Conservation (phyloP, 306 rosid species). For the Coriaria nepalensis region DNA sequence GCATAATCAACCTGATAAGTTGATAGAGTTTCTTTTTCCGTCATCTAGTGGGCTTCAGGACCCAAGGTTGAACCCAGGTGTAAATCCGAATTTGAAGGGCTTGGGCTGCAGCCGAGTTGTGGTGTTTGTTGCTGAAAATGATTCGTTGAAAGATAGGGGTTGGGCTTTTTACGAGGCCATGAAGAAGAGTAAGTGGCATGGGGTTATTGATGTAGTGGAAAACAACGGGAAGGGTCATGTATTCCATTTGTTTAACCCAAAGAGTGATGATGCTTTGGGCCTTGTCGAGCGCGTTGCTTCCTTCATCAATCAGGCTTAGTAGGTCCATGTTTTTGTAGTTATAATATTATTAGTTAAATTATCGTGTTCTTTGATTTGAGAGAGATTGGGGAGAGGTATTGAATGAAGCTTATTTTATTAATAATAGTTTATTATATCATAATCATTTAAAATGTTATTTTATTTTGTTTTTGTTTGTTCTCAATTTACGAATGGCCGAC, state of each 20-base stretch:
- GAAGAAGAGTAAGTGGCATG: constrained; percentile 21
- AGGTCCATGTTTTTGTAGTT: no score
- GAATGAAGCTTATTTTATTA: no score
- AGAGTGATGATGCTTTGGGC: constrained; percentile 11
- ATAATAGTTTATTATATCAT: no score
- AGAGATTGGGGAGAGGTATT: no score
- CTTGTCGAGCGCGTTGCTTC: constrained; percentile 9
- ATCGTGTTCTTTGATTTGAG: no score
- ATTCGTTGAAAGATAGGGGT: constrained; percentile 16
- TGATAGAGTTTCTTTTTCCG: constrained; percentile 19
- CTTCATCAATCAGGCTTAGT: constrained; percentile 9
- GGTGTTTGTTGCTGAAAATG: constrained; percentile 21
- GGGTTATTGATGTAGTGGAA: constrained; percentile 18
- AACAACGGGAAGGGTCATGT: constrained; percentile 17
- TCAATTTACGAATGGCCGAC: no score
- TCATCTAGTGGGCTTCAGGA: constrained; percentile 15
- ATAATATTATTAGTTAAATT: no score
- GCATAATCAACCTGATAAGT: constrained; percentile 6
- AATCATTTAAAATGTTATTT: no score
- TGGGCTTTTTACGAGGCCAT: constrained; percentile 10
- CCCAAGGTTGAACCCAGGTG: constrained; percentile 18
- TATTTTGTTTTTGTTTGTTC: no score
- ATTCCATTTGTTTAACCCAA: constrained; percentile 18
- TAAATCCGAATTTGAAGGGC: constrained; percentile 19
- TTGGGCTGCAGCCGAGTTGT: constrained; percentile 12